Evolutionary conservation across 345 rosid genomes (phyloP).

Genomic region (Passiflora organensis): DNA sequence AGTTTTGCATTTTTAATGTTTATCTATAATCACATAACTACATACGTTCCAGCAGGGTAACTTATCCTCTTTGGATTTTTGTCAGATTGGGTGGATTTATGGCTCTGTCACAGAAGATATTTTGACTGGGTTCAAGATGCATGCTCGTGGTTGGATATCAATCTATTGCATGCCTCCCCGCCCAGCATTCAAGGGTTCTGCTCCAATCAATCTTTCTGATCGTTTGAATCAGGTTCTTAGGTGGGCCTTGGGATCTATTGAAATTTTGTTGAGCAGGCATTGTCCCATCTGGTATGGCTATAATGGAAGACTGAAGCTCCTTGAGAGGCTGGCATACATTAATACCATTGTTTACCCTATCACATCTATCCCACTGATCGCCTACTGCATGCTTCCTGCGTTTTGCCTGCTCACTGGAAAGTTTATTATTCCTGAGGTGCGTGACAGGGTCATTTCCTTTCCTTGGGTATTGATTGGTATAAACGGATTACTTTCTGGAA

Average conservation of each 20-base stretch:
- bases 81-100: conserved; percentile 97
- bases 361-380: conserved; percentile 86
- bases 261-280: conserved; percentile 95
- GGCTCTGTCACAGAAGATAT: conserved; percentile 99
- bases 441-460: conserved; percentile 12
- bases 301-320: conserved; percentile 64
- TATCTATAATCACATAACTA: background rate
- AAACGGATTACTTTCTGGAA: background rate
- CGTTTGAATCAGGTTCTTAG: conserved; percentile 99
- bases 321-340: conserved; percentile 93
- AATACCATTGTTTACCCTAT: conserved; percentile 96
- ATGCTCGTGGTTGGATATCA: conserved; percentile 99
- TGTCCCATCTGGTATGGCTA: conserved; percentile 99
- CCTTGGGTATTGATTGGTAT: background rate
- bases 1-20: background rate
- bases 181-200: conserved; percentile 98
- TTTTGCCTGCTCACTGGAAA: conserved; percentile 91
- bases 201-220: conserved; percentile 99
- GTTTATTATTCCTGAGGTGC: conserved; percentile 95
- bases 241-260: conserved; percentile 98
- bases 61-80: conserved; percentile 4
- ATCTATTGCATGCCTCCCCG: conserved; percentile 98
- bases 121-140: conserved; percentile 99
- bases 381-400: conserved; percentile 92
- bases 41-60: background rate